Percentiles rank a stretch among this genome's conserved stretches.
phyloP scores from a whole-genome alignment of 2,329 filamentous ascomycete species.

The Myriosclerotinia curreyana region DNA sequence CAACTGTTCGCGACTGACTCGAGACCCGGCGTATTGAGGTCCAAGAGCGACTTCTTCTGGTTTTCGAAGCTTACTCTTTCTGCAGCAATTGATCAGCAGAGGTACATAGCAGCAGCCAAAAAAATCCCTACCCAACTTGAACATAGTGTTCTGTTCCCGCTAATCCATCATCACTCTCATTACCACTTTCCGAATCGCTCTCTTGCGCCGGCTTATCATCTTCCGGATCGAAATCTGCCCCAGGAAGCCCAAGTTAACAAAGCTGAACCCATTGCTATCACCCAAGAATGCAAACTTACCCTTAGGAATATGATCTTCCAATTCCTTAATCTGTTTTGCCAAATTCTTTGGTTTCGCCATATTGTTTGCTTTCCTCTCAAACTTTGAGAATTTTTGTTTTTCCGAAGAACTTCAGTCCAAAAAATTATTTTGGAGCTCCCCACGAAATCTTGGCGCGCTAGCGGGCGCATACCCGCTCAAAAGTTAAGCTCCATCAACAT shows the following conservation, averaged over 20 bases:
- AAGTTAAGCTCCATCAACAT: slow-evolving; percentile 17
- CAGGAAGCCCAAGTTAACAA: slow-evolving; percentile 24
- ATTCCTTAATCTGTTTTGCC: slow-evolving; percentile 59
- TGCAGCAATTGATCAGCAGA: slow-evolving; percentile 38
- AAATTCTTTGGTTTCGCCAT: slow-evolving; percentile 52
- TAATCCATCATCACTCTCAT: slow-evolving; percentile 51
- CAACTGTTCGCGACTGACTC: slow-evolving; percentile 67
- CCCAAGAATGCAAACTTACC: slow-evolving; percentile 45
- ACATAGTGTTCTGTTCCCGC: slow-evolving; percentile 84
- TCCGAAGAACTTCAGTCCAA: slow-evolving; percentile 17
- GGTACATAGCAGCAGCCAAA: background rate
- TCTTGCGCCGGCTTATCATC: slow-evolving; percentile 33
- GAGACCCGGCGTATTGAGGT: slow-evolving; percentile 74
- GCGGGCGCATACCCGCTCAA: slow-evolving; percentile 28
- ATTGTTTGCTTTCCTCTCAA: slow-evolving; percentile 23
- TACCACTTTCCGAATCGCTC: slow-evolving; percentile 44
- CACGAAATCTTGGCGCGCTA: slow-evolving; percentile 34
- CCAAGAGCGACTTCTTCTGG: slow-evolving; percentile 67
- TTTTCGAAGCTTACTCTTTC: slow-evolving; percentile 80
- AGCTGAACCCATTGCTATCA: background rate
- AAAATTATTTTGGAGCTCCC: slow-evolving; percentile 29
- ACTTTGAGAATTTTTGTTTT: slow-evolving; percentile 28
- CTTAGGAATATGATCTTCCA: slow-evolving; percentile 55
- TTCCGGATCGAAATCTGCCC: slow-evolving; percentile 43
- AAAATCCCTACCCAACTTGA: slow-evolving; percentile 58